A percentile compares a stretch with the other conserved stretches of the same genome.
Evolutionary conservation across 495 filamentous ascomycete genomes (phyloP).

Genomic region (Cairneyella variabilis): DNA sequence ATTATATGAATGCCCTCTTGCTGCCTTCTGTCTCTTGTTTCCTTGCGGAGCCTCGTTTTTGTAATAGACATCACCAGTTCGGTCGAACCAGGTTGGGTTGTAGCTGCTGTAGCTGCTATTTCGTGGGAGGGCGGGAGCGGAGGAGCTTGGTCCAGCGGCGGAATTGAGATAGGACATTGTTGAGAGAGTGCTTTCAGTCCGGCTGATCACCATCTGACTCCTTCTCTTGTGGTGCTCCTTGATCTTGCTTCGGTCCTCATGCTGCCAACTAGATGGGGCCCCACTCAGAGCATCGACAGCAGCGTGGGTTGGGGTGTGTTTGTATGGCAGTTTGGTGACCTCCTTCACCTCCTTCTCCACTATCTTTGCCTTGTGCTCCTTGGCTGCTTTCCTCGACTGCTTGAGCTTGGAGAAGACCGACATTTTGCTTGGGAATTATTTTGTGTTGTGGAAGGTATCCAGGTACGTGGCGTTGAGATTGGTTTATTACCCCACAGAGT

Average conservation of each 20-base stretch:
- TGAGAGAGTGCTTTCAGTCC: slow-evolving; percentile 19
- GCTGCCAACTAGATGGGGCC: slow-evolving; percentile 45
- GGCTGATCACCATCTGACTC: slow-evolving; percentile 22
- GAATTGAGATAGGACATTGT: slow-evolving; percentile 14
- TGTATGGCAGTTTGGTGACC: slow-evolving; percentile 39
- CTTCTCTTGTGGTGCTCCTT: slow-evolving; percentile 25
- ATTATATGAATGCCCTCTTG: slow-evolving; percentile 14
- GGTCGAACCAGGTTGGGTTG: slow-evolving; percentile 24
- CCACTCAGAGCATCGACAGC: slow-evolving; percentile 51
- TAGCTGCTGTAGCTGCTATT: slow-evolving; percentile 22
- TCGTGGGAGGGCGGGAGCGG: slow-evolving; percentile 16
- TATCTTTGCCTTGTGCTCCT: slow-evolving; percentile 44
- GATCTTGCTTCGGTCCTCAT: slow-evolving; percentile 24
- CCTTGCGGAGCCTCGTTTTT: background rate
- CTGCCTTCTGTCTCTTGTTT: background rate
- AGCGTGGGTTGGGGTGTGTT: slow-evolving; percentile 54
- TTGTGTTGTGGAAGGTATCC: too few species aligned
- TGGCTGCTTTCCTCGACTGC: slow-evolving; percentile 43
- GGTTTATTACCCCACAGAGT: too few species aligned
- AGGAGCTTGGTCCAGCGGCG: slow-evolving; percentile 7
- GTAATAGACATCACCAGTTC: slow-evolving; percentile 16
- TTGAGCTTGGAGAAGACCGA: slow-evolving; percentile 49
- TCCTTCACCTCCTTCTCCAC: slow-evolving; percentile 36
- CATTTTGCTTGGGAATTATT: slow-evolving; percentile 33
- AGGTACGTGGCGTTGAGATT: too few species aligned